Evolutionary conservation across 169 alveolate species (phyloP), one percentile per base, ranked within the genome.

Genomic region (Fabrea salina): DNA sequence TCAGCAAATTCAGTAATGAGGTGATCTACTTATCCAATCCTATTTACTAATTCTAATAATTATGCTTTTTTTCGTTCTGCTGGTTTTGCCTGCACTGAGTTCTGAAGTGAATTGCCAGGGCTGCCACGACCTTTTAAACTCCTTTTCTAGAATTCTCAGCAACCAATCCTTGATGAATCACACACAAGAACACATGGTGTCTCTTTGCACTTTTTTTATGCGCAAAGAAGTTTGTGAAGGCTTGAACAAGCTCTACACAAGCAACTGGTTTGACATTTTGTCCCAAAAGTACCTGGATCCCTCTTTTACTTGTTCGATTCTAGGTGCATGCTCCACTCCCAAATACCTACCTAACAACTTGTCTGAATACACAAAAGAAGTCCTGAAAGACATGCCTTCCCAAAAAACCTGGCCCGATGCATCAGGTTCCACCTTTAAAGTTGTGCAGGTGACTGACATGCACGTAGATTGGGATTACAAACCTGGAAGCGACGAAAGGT

Each of bases 381-480:
- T 86, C 6, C 43, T 82, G 30, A n/a, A 44, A 8, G 83, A 75
- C 53, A 75, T 72, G 37, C 82, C 82, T 6, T 27, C 58, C 43
- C 13, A 50, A 19, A 79, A 70, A 35, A 16, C 27, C 68, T 49
- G 53, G 53, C 81, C 68, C 75, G 30, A 54, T 13, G 43, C 58
- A 16, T 19, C 47, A 43, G 74, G 84, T n/a, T 53, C 51, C 25
- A 82, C 30, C 37, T 37, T 83, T 58, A 77, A 44, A 61, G 39
- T 83, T 25, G 43, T 83, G 3, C 85, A 83, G 72, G 39, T 83
- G 4, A 83, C 81, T 27, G 89, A 84, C 71, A 13, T 84, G 22
- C 89, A 84, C 80, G 35, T 79, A 27, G 89, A 84, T 67, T 50
- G 67, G 19, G 32, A 72, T 7, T 84, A 78, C 75, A 43, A 44